Percentiles rank a stretch among this genome's conserved stretches.
Conservation (phyloP, 495 filamentous ascomycete species). For the Penicillium goetzii region DNA sequence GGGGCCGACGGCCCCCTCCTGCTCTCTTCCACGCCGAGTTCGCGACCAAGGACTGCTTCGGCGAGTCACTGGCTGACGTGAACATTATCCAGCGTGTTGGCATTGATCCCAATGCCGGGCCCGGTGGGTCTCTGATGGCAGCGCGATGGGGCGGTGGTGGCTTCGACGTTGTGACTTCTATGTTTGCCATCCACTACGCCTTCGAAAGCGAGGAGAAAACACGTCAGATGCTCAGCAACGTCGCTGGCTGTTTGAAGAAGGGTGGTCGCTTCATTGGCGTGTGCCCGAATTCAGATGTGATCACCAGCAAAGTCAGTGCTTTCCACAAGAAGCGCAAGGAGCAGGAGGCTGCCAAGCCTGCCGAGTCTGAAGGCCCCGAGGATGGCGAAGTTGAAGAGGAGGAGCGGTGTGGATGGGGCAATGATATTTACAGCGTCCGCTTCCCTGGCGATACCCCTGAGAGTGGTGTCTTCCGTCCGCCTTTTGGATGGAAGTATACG, state of each 20-base stretch:
- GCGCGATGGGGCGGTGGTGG: conserved; percentile 69
- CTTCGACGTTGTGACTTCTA: conserved; percentile 96
- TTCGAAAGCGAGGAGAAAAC: conserved; percentile 91
- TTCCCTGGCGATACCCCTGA: conserved; percentile 79
- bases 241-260: conserved; percentile 85
- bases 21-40: conserved; percentile 82
- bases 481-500: conserved; percentile 96
- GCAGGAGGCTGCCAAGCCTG: conserved; percentile 37
- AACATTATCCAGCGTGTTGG: conserved; percentile 80
- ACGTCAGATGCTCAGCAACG: conserved; percentile 89
- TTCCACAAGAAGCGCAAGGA: conserved; percentile 65
- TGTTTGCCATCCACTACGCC: conserved; percentile 99
- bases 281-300: conserved; percentile 90
- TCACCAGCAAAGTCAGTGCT: conserved; percentile 64
- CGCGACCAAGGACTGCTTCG: conserved; percentile 86
- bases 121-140: conserved; percentile 56
- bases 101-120: conserved; percentile 69
- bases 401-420: conserved; percentile 77
- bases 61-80: conserved; percentile 75
- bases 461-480: conserved; percentile 83
- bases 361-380: conserved; percentile 36
- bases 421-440: conserved; percentile 83
- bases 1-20: conserved; percentile 59
- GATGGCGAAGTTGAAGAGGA: conserved; percentile 59
- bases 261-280: conserved; percentile 91